A percentile compares a stretch with the other conserved stretches of the same genome.
Conservation (phyloP, 805 yeast genomes). For the Jamesozyma lodderae region DNA sequence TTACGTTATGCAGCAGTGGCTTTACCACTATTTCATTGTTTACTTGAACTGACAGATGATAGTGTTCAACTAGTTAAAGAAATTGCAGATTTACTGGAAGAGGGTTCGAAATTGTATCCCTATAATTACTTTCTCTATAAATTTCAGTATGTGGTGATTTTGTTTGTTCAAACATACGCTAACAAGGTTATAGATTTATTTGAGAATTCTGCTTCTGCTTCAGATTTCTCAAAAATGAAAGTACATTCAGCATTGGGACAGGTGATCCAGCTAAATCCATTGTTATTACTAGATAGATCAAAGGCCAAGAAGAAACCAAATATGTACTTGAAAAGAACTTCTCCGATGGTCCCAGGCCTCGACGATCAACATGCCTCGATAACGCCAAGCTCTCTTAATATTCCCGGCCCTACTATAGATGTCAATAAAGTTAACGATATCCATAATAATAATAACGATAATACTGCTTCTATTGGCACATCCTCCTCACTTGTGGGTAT, state of each 20-base stretch:
- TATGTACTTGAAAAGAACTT: not conserved
- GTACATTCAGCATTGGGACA: not conserved
- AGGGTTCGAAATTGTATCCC: slow-evolving; percentile 30
- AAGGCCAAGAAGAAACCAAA: not conserved
- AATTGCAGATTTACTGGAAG: slow-evolving; percentile 20
- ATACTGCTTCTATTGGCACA: too few species aligned
- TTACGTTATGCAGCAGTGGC: slow-evolving; percentile 47
- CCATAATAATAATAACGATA: not conserved
- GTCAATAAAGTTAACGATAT: too few species aligned
- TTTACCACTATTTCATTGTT: slow-evolving; percentile 38
- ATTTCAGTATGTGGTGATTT: slow-evolving; percentile 44
- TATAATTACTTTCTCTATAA: slow-evolving; percentile 45
- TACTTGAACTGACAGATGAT: slow-evolving; percentile 39
- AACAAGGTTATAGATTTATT: slow-evolving; percentile 37
- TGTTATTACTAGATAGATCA: slow-evolving; percentile 2
- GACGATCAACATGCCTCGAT: not conserved
- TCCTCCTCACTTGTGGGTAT: too few species aligned
- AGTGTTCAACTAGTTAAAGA: slow-evolving; percentile 30
- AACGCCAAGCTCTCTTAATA: too few species aligned
- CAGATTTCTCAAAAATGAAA: not conserved
- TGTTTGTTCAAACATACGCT: slow-evolving; percentile 54
- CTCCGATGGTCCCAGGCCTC: not conserved
- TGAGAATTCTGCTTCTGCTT: slow-evolving; percentile 1
- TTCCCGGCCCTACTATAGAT: too few species aligned
- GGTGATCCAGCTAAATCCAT: slow-evolving; percentile 3